These are phyloP conservation scores for Xylaria sp. DNA, from an alignment of 2,329 filamentous ascomycete genomes.

Conservation along the genomic window DNA sequence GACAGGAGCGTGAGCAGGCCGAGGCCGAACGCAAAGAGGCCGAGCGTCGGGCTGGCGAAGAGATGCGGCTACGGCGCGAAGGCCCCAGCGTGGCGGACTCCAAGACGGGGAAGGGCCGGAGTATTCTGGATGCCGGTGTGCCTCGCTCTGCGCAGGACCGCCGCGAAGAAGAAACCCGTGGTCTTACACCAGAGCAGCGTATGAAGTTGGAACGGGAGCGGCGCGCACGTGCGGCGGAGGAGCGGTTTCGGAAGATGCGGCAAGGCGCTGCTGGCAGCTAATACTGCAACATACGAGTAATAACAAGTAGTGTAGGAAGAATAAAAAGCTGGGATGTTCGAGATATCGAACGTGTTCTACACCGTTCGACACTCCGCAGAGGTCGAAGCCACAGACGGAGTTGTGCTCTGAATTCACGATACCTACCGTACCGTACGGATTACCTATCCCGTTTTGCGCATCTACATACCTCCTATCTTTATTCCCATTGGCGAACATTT, in stretches of 20 bases:
- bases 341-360: too few species aligned
- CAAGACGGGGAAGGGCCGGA: slow-evolving; percentile 38
- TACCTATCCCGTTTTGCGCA: too few species aligned
- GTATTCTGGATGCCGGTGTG: slow-evolving; percentile 51
- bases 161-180: slow-evolving; percentile 76
- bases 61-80: slow-evolving; percentile 64
- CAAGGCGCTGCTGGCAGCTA: slow-evolving; percentile 32
- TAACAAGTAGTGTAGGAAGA: too few species aligned
- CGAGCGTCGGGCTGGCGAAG: slow-evolving; percentile 66
- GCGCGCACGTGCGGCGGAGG: slow-evolving; percentile 85
- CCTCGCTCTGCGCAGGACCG: slow-evolving; percentile 74
- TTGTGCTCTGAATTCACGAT: too few species aligned
- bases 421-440: too few species aligned
- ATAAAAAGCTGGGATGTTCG: too few species aligned
- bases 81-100: slow-evolving; percentile 48
- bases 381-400: too few species aligned
- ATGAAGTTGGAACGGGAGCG: slow-evolving; percentile 80
- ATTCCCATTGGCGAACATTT: too few species aligned
- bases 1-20: slow-evolving; percentile 63
- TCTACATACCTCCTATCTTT: too few species aligned
- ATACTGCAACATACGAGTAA: slow-evolving; percentile 4
- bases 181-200: slow-evolving; percentile 82
- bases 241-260: slow-evolving; percentile 68
- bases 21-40: slow-evolving; percentile 64
- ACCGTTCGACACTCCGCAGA: too few species aligned